phyloP scores from a whole-genome alignment of 116 monocot genomes.

The Papilionanthe hybrid region DNA sequence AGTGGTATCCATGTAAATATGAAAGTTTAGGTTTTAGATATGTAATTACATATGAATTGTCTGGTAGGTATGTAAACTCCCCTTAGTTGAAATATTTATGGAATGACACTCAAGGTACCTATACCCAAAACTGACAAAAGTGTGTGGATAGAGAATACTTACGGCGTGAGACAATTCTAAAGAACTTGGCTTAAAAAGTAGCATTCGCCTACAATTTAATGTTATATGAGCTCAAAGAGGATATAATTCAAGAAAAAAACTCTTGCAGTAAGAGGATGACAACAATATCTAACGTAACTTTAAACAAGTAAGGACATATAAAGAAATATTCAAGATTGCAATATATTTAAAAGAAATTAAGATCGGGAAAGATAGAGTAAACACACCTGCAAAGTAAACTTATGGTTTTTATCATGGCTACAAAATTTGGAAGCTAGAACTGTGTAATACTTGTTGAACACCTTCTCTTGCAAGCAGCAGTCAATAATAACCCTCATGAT shows the following conservation, averaged over 20 bases:
- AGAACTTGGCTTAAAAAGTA: background rate
- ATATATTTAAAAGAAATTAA: conserved; percentile 1
- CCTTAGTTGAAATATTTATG: background rate
- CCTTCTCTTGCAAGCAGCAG: conserved; percentile 92
- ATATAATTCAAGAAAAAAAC: background rate
- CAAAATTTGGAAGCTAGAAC: conserved; percentile 92
- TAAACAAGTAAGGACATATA: background rate
- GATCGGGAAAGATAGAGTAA: background rate
- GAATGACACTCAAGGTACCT: background rate
- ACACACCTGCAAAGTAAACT: conserved; percentile 89
- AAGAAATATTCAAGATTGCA: background rate
- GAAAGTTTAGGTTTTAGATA: background rate
- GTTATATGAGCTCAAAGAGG: background rate
- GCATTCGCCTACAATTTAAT: background rate
- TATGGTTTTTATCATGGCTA: conserved; percentile 85
- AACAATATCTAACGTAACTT: background rate
- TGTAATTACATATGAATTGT: background rate
- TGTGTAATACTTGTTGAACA: conserved; percentile 89
- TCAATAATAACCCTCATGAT: conserved; percentile 88
- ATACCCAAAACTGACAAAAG: no score
- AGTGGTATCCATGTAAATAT: background rate
- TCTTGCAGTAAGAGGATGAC: background rate
- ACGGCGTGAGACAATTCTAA: no score
- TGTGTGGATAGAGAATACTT: no score
- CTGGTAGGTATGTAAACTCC: background rate